A percentile compares a stretch with the other conserved stretches of the same genome.
Conservation (phyloP, 371 early-diverging fungal genomes). For the Blakeslea trispora region DNA sequence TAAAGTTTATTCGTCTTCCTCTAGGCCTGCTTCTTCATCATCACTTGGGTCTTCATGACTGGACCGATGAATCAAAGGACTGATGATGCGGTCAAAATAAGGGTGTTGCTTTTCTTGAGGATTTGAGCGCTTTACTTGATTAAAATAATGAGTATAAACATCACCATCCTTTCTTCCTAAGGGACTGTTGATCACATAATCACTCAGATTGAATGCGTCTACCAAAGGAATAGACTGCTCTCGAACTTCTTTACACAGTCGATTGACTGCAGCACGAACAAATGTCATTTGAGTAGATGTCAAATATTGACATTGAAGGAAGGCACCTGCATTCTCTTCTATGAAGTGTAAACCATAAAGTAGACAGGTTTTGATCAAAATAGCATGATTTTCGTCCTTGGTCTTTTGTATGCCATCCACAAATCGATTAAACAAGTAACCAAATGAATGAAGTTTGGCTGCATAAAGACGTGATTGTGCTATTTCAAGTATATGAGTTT, state of each 20-base stretch:
- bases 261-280: slow-evolving; percentile 66
- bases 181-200: slow-evolving; percentile 89
- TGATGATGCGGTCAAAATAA: slow-evolving; percentile 82
- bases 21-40: slow-evolving; percentile 47
- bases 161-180: slow-evolving; percentile 89
- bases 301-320: slow-evolving; percentile 86
- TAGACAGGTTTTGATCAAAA: slow-evolving; percentile 70
- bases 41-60: slow-evolving; percentile 57
- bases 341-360: slow-evolving; percentile 86
- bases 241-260: slow-evolving; percentile 73
- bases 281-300: slow-evolving; percentile 71
- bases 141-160: slow-evolving; percentile 88
- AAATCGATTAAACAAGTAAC: slow-evolving; percentile 87
- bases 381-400: slow-evolving; percentile 44
- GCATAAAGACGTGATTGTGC: slow-evolving; percentile 80
- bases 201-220: slow-evolving; percentile 85
- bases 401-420: slow-evolving; percentile 71
- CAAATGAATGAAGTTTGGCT: slow-evolving; percentile 83
- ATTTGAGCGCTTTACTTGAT: slow-evolving; percentile 76
- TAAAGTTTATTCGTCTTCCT: slow-evolving; percentile 32
- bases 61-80: slow-evolving; percentile 77
- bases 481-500: neutral
- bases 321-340: slow-evolving; percentile 83
- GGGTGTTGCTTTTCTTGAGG: slow-evolving; percentile 73
- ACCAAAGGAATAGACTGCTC: slow-evolving; percentile 84